Evolutionary conservation across 169 alveolate species (phyloP).

Genomic region (Haemoproteus tartakovskyi): DNA sequence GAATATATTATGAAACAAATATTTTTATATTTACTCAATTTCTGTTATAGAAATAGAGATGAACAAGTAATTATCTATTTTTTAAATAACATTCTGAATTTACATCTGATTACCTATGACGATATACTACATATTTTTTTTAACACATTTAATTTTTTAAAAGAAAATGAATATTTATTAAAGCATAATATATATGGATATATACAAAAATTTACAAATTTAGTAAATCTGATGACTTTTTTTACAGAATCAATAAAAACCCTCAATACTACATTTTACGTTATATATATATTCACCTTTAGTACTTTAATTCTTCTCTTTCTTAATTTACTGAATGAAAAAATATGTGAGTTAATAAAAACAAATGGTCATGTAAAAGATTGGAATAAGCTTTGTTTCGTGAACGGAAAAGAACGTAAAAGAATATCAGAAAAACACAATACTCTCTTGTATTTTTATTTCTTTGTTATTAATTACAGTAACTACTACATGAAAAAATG

Average conservation of each 20-base stretch:
- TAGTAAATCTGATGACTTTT: constrained; percentile 38
- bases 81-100: constrained; percentile 9
- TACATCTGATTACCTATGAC: constrained; percentile 33
- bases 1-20: constrained; percentile 8
- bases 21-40: constrained; percentile 16
- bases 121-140: constrained; percentile 17
- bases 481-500: constrained; percentile 23
- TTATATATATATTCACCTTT: constrained; percentile 1
- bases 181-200: constrained; percentile 12
- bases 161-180: neutral
- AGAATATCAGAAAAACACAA: constrained; percentile 12
- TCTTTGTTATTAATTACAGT: constrained; percentile 31
- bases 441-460: constrained; percentile 21
- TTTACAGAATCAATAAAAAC: constrained; percentile 14
- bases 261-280: constrained; percentile 3
- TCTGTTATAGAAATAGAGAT: constrained; percentile 16
- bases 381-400: constrained; percentile 3
- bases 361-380: constrained; percentile 20
- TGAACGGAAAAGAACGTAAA: neutral
- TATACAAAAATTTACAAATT: constrained; percentile 7
- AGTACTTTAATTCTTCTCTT: constrained; percentile 3
- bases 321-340: constrained; percentile 1
- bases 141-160: constrained; percentile 15
- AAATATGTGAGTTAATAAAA: neutral
- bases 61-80: neutral